phyloP scores from a whole-genome alignment of 371 early-diverging fungal species.

The Blastocladiella emersonii region DNA sequence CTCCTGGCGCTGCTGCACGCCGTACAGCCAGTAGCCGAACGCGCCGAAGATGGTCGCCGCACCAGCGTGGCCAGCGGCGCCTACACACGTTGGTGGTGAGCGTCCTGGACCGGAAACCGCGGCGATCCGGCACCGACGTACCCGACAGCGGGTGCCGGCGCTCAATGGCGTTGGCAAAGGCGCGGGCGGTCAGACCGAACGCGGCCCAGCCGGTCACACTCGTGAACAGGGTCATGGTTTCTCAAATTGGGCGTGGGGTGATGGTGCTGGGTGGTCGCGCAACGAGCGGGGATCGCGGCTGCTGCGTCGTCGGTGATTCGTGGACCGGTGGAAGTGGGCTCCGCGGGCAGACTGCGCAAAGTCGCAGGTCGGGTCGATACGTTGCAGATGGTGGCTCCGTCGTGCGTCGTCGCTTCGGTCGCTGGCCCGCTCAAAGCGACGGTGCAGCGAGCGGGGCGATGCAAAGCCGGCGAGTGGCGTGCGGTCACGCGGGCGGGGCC shows the following conservation, averaged over 20 bases:
- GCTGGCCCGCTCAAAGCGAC: too few species aligned
- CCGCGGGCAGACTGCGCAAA: too few species aligned
- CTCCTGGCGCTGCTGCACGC: not conserved
- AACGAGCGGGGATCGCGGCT: too few species aligned
- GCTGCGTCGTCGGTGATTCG: too few species aligned
- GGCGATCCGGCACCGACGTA: not conserved
- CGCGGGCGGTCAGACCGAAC: constrained; percentile 2
- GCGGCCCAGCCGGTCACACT: not conserved
- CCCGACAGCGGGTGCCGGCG: constrained; percentile 2
- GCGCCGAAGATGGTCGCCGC: not conserved
- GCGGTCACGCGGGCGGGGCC: too few species aligned
- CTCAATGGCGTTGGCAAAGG: not conserved
- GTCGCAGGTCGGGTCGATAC: too few species aligned
- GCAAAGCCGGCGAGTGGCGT: too few species aligned
- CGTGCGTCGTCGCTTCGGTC: too few species aligned
- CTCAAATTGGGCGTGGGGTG: not conserved
- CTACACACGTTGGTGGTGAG: not conserved
- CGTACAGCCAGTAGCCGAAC: constrained; percentile 2
- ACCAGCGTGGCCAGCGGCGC: constrained; percentile 1
- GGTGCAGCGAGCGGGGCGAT: too few species aligned
- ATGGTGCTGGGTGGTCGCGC: too few species aligned
- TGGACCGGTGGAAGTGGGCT: too few species aligned
- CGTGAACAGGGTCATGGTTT: constrained; percentile 1
- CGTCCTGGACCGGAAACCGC: not conserved
- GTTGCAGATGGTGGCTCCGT: too few species aligned